phyloP scores from a whole-genome alignment of 305 asterid species.

The Caryopteris hybrid region DNA sequence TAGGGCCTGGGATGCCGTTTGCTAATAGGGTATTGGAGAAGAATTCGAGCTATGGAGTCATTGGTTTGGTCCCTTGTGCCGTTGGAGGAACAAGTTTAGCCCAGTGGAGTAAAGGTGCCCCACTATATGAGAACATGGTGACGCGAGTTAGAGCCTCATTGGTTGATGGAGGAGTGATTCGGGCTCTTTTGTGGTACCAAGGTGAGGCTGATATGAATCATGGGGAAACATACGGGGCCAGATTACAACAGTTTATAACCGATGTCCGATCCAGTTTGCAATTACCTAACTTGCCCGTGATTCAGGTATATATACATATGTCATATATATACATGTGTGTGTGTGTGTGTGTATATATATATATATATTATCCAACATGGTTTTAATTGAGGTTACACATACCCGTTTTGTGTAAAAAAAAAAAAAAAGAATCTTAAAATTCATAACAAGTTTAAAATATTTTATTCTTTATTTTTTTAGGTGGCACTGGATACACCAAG shows the following conservation, averaged over 20 bases:
- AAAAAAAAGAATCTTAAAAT: too few species aligned
- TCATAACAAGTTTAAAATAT: too few species aligned
- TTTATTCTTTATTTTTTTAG: background rate
- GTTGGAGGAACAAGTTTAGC: conserved; percentile 40
- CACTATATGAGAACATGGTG: conserved; percentile 24
- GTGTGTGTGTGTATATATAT: too few species aligned
- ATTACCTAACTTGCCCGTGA: conserved; percentile 22
- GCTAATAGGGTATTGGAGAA: conserved; percentile 27
- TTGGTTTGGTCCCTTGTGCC: conserved; percentile 65
- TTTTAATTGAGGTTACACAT: too few species aligned
- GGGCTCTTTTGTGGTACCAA: conserved; percentile 56
- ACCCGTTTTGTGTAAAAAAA: too few species aligned
- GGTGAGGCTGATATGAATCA: conserved; percentile 48
- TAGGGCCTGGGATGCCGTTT: conserved; percentile 65
- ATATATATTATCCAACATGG: too few species aligned
- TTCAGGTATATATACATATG: conserved; percentile 6
- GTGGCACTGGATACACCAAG: conserved; percentile 28
- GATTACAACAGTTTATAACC: conserved; percentile 17
- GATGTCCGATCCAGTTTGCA: conserved; percentile 31
- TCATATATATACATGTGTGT: too few species aligned
- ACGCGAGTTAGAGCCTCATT: conserved; percentile 28
- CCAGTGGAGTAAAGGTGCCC: conserved; percentile 37
- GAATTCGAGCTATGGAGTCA: conserved; percentile 26
- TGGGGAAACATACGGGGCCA: conserved; percentile 20
- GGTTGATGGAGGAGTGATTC: conserved; percentile 23